A percentile compares a stretch with the other conserved stretches of the same genome.
Evolutionary conservation across 495 filamentous ascomycete species (phyloP).

Genomic region (Penicillium coprophilum): DNA sequence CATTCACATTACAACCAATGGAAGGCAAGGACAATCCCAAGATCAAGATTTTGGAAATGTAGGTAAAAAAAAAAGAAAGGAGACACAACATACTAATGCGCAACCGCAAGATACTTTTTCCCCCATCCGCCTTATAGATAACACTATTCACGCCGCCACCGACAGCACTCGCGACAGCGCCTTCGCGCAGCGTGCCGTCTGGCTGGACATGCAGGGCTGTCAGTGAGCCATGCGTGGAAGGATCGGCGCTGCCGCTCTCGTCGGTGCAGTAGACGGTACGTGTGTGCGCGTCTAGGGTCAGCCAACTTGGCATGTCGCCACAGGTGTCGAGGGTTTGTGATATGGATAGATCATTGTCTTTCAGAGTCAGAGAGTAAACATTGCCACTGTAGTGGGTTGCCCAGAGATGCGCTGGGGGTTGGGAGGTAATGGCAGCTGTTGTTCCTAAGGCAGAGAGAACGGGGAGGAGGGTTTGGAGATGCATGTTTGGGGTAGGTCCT

Average conservation of each 20-base stretch:
- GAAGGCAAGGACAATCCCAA: no score
- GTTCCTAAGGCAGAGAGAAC: not conserved
- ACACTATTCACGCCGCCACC: constrained; percentile 43
- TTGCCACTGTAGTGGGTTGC: constrained; percentile 61
- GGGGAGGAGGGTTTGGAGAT: constrained; percentile 3
- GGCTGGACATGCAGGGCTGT: constrained; percentile 23
- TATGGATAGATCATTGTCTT: constrained; percentile 35
- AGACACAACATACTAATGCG: constrained; percentile 44
- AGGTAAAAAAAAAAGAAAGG: not conserved
- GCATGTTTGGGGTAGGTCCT: constrained; percentile 2
- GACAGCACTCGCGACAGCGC: constrained; percentile 27
- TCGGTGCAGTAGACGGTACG: constrained; percentile 60
- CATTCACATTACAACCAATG: not conserved
- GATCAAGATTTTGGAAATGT: not conserved
- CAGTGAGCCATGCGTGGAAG: constrained; percentile 30
- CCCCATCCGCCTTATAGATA: constrained; percentile 33
- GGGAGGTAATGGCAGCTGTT: constrained; percentile 3
- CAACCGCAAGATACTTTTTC: constrained; percentile 40
- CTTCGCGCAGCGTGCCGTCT: constrained; percentile 29
- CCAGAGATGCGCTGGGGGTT: constrained; percentile 41
- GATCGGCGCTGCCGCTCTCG: constrained; percentile 52
- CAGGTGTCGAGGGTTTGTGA: constrained; percentile 44
- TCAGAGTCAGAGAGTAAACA: constrained; percentile 55
- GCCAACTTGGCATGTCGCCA: constrained; percentile 58
- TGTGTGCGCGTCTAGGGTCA: constrained; percentile 54